These are phyloP conservation scores for Phaeomoniella chlamydospora DNA, from an alignment of 2,329 filamentous ascomycete genomes.

Conservation along the genomic window DNA sequence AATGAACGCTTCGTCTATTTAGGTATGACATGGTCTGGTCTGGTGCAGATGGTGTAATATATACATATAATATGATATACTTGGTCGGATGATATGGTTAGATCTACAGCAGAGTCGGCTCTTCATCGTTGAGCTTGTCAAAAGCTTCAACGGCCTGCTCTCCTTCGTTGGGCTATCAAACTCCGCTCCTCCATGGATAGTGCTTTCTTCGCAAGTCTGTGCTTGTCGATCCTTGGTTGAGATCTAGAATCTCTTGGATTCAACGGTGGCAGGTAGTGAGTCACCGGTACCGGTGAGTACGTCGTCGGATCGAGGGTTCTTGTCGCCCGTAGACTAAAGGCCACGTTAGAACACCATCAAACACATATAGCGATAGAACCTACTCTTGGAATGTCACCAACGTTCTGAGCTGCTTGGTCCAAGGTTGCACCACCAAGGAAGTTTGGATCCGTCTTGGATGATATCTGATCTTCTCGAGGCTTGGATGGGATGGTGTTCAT, in stretches of 20 bases:
- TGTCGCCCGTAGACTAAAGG: conserved; percentile 12
- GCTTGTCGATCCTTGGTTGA: conserved; percentile 21
- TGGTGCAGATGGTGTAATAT: no score
- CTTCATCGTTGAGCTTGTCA: no score
- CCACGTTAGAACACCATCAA: conserved; percentile 1
- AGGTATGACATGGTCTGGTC: no score
- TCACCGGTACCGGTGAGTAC: conserved; percentile 26
- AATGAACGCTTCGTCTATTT: no score
- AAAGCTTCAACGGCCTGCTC: no score
- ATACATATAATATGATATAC: no score
- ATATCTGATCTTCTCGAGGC: conserved; percentile 30
- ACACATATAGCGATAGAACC: not conserved
- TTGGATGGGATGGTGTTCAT: conserved; percentile 32
- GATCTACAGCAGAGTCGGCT: no score
- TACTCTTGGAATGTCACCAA: conserved; percentile 28
- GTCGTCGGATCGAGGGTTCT: conserved; percentile 17
- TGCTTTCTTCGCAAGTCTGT: no score
- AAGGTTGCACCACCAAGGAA: conserved; percentile 19
- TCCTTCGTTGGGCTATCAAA: no score
- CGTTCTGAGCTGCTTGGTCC: conserved; percentile 32
- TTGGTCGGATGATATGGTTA: no score
- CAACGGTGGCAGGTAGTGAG: conserved; percentile 19
- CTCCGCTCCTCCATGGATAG: no score
- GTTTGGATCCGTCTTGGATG: conserved; percentile 18
- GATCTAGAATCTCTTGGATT: conserved; percentile 25